phyloP scores from a whole-genome alignment of 441 rosid species.

The Eruca vesicaria region DNA sequence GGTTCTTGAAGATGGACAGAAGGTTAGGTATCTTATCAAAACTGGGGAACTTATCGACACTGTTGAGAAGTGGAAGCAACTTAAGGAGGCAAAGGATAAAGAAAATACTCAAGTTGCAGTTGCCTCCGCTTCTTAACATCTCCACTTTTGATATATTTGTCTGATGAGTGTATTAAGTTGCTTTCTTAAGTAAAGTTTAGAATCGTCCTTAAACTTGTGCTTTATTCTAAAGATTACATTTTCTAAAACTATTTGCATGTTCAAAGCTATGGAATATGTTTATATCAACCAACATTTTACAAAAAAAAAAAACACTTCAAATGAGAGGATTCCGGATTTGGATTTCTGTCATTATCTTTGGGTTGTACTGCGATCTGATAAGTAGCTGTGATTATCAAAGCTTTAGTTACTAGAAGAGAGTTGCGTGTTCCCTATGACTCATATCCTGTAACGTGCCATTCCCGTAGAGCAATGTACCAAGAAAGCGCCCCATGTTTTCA shows the following conservation, averaged over 20 bases:
- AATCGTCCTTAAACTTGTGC: not conserved
- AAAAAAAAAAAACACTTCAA: not conserved
- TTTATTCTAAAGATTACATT: not conserved
- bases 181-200: no score
- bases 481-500: not conserved
- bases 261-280: not conserved
- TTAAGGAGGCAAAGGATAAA: conserved; percentile 61
- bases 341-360: not conserved
- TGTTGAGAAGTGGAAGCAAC: conserved; percentile 67
- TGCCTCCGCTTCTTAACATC: conserved; percentile 16
- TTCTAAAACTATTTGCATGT: not conserved
- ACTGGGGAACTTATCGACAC: conserved; percentile 83
- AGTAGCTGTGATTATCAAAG: conserved; percentile 13
- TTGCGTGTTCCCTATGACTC: not conserved
- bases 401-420: not conserved
- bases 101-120: conserved; percentile 59
- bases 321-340: not conserved
- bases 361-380: not conserved
- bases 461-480: not conserved
- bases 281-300: not conserved
- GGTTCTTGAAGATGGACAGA: conserved; percentile 65
- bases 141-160: not conserved
- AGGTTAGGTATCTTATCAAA: conserved; percentile 80
- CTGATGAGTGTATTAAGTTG: not conserved
- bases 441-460: not conserved